Evolutionary conservation across 371 early-diverging fungal genomes (phyloP).

Genomic region (Mucor lusitanicus): DNA sequence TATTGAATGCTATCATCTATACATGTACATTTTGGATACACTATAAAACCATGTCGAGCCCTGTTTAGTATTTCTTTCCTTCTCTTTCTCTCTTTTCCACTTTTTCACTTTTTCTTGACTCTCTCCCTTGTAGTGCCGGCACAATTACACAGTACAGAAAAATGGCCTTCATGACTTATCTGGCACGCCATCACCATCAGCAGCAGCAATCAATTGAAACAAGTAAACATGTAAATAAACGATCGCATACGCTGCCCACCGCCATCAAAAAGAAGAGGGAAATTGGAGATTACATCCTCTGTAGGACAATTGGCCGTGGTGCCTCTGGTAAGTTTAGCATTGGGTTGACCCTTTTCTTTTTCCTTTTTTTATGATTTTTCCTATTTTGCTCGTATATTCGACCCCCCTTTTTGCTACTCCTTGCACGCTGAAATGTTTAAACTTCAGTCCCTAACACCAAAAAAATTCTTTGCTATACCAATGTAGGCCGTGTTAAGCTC

Average conservation of each 20-base stretch:
- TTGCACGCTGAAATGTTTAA: not conserved
- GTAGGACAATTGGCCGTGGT: slow-evolving; percentile 81
- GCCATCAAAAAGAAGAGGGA: slow-evolving; percentile 17
- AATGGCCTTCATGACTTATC: slow-evolving; percentile 22
- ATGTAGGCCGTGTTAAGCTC: slow-evolving; percentile 75
- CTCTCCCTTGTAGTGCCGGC: not conserved
- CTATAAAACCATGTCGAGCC: not conserved
- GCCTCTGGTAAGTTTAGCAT: slow-evolving; percentile 63
- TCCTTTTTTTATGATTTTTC: slow-evolving; percentile 1
- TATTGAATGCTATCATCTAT: not conserved
- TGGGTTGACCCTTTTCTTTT: not conserved
- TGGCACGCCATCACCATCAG: slow-evolving; percentile 14
- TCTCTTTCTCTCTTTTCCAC: not conserved
- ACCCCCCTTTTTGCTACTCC: not conserved
- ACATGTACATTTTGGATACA: not conserved
- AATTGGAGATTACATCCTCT: slow-evolving; percentile 74
- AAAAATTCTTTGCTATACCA: not conserved
- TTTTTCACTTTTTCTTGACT: not conserved
- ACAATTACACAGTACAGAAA: slow-evolving; percentile 4
- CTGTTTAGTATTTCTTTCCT: slow-evolving; percentile 7
- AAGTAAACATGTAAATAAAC: slow-evolving; percentile 11
- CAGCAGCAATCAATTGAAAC: not conserved
- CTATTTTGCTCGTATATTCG: slow-evolving; percentile 1
- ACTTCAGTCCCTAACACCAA: not conserved
- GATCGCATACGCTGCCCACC: slow-evolving; percentile 14